Base-by-base conservation (phyloP, 768 basidiomycete species). In the Mycena belliarum region DNA sequence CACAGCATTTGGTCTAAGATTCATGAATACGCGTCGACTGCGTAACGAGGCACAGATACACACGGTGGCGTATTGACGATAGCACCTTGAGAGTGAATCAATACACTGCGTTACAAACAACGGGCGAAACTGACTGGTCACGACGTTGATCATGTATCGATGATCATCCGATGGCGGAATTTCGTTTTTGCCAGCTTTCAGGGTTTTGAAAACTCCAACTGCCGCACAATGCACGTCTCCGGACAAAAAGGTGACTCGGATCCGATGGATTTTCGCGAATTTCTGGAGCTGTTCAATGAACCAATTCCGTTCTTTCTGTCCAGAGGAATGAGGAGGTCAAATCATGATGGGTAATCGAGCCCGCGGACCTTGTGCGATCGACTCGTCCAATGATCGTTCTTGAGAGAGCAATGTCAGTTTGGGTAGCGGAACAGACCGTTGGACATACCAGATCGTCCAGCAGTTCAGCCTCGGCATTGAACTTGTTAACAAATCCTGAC, bases 181-280 rank as follows among this genome's bases (percentile, higher is more conserved):
- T 44, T 79, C 81, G 33, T 72, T 73, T 44, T 78, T 77, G 66
- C 84, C 87, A 3, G 66, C 69, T 55, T 75, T 77, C 41, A 88
- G 75, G 2, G 90, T 90, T 72, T 87, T 92, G 61, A 95, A 74
- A 3, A 87, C 71, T 2, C 89, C 91, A 0, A 94, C 91, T 1
- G 92, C 90, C 0, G 91, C 91, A 64, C 91, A 91, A 68, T 98
- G 96, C 15, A 98, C 96, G 69, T 99, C 95, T 4, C 97, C 97
- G 0, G 88, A 89, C 18, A 98, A 67, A 72, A 95, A 95, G 0
- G 87, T 82, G n/a, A 99, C 79, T 25, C 97, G 84, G 28, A 89
- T 70, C 25, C 80, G 77, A 70, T 83, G 85, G 46, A 73, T 70
- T 42, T 74, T 70, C 0, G 95, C 89, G 60, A 93, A 78, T 21